Evolutionary conservation across 305 asterid genomes (phyloP), one percentile per base, ranked within the genome.

Genomic region (Fraxinus velutina): DNA sequence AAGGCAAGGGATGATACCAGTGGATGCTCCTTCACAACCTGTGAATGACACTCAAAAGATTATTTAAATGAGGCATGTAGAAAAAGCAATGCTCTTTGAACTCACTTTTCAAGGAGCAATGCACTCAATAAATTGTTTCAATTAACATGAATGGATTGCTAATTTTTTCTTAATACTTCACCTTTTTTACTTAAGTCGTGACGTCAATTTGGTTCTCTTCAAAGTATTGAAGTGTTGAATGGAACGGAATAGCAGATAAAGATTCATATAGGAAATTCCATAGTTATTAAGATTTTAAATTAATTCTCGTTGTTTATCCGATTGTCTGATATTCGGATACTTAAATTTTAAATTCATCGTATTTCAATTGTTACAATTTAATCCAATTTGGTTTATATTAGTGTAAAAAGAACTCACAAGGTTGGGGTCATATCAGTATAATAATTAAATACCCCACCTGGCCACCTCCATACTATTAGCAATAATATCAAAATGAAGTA

Each of bases 21-120:
- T 64, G n/a, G 32, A 42, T 37, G 13, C 52, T 34, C 24, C 83
- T 10, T 37, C 83, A 22, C 85, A 76, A 80, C 87, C 83, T 78
- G 79, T 87, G 39, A 52, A 47, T n/a, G 86, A 80, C 57, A 82
- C 64, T 78, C 82, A 81, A 27, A 84, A 86, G 82, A 84, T 73
- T 68, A 36, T 8, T 6, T 52, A 81, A 55, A 47, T 79, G 92
- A 89, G 81, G 84, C 93, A 68, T 75, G 83, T 22, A 82, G 91
- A 84, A 93, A 89, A 80, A 92, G 91, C 90, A 92, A 90, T 85
- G 90, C 97, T 17, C 89, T 93, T 44, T 94, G 97, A 47, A 80
- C 91, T 83, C 85, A 86, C 82, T 91, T 93, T 81, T 85, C 87
- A 29, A 90, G 88, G 87, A 90, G 42, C 76, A 93, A 87, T 88